Evolutionary conservation across 2,329 filamentous ascomycete genomes (phyloP), one percentile per base, ranked within the genome.

Genomic region (Colletotrichum zoysiae): DNA sequence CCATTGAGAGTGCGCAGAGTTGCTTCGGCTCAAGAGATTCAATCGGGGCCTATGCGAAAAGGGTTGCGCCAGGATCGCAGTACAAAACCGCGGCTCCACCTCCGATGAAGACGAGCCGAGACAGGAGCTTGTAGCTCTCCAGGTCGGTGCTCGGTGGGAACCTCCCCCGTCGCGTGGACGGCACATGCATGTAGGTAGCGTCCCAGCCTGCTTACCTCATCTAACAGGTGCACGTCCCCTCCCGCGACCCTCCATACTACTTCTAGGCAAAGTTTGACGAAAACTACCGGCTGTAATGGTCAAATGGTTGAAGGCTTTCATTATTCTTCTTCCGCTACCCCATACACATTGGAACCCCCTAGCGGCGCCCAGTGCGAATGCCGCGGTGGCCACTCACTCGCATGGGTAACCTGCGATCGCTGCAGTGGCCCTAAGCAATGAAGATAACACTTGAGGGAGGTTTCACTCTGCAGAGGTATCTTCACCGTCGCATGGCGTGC

Each of bases 401-500:
- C 85, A 86, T 78, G 86, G 90, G 90, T 81, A 92, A 86, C 90
- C 87, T 85, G 86, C 88, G 90, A 91, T 86, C 82, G 84, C 86
- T 89, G 86, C 81, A 82, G 84, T 81, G 82, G 82, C 85, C 89
- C 82, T 91, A 88, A 90, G 90, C 87, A 89, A 88, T 90, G 90
- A 87, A 89, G 88, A 89, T 84, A 78, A 92, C 80, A 78, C 89
- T 91, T 89, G 86, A 92, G 90, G 87, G 89, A 91, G 90, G 90
- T 70, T 83, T 91, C 88, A 92, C 90, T 90, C 88, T 90, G 89
- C 90, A 92, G 88, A 91, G 89, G 81, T 81, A 85, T 90, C 86
- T 89, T 88, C 89, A 88, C 89, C 90, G 88, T 90, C 86, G 86
- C 86, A 86, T 91, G 89, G 90, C 90, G 89, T 84, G 85, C 82